Evolutionary conservation across 2,329 filamentous ascomycete genomes (phyloP).

Genomic region (Microdochium trichocladiopsis): DNA sequence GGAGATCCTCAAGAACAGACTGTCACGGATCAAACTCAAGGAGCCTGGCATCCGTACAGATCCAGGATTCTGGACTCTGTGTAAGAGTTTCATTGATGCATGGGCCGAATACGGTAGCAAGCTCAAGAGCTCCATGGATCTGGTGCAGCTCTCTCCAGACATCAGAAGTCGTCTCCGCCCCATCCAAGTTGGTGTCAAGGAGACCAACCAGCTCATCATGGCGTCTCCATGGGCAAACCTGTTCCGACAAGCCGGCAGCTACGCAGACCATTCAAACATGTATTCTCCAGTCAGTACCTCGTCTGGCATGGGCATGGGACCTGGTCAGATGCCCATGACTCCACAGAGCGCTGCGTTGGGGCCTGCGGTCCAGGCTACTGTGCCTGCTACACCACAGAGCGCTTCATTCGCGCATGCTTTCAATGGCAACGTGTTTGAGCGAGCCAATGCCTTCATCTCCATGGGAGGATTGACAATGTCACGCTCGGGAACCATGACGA

Average conservation of each 20-base stretch:
- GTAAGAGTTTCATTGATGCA: conserved; percentile 65
- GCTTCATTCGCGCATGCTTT: conserved; percentile 48
- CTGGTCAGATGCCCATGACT: conserved; percentile 61
- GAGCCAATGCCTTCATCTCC: conserved; percentile 50
- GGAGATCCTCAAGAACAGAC: conserved; percentile 62
- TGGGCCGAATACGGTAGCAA: conserved; percentile 60
- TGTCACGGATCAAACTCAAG: conserved; percentile 77
- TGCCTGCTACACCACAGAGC: conserved; percentile 63
- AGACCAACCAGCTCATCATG: conserved; percentile 66
- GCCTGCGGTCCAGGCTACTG: conserved; percentile 82
- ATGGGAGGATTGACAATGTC: conserved; percentile 52
- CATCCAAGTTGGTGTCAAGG: conserved; percentile 75
- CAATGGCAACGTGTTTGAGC: conserved; percentile 51
- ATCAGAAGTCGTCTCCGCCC: conserved; percentile 70
- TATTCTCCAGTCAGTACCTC: conserved; percentile 22
- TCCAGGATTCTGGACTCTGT: conserved; percentile 58
- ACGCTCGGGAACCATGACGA: conserved; percentile 37
- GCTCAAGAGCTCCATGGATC: conserved; percentile 48
- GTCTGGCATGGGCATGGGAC: conserved; percentile 21
- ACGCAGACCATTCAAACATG: conserved; percentile 11
- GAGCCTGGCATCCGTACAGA: conserved; percentile 69
- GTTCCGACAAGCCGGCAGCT: conserved; percentile 20
- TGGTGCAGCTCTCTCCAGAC: conserved; percentile 52
- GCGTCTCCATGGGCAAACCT: conserved; percentile 50
- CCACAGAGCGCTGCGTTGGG: conserved; percentile 85